Conservation (phyloP, 2,329 filamentous ascomycete genomes). For the Fusarium sterilihyphosum region DNA sequence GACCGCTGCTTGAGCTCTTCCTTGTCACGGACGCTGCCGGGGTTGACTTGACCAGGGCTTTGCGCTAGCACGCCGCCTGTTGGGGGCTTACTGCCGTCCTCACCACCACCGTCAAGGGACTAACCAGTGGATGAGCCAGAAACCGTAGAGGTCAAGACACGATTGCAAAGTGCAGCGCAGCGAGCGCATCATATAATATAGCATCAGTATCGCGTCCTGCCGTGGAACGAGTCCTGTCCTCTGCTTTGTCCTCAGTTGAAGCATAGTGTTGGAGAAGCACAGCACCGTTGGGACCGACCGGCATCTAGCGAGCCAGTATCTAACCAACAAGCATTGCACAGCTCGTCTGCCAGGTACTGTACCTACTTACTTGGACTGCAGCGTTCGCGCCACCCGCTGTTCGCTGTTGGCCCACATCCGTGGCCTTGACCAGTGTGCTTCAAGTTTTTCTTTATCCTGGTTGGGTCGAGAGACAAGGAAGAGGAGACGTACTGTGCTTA, state of each 20-base stretch:
- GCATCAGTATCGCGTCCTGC: slow-evolving; percentile 4
- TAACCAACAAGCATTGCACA: slow-evolving; percentile 28
- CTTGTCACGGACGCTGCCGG: slow-evolving; percentile 38
- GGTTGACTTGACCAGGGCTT: slow-evolving; percentile 40
- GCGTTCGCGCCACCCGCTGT: slow-evolving; percentile 46
- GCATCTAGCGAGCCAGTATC: slow-evolving; percentile 6
- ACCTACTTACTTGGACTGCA: slow-evolving; percentile 33
- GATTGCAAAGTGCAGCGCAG: slow-evolving; percentile 19
- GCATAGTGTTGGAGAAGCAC: slow-evolving; percentile 11
- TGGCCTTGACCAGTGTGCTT: slow-evolving; percentile 31
- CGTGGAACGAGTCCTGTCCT: slow-evolving; percentile 8
- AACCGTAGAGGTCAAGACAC: slow-evolving; percentile 31
- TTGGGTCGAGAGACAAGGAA: slow-evolving; percentile 9
- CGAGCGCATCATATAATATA: slow-evolving; percentile 8
- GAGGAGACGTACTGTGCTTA: slow-evolving; percentile 17
- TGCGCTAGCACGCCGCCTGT: slow-evolving; percentile 37
- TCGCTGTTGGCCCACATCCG: slow-evolving; percentile 40
- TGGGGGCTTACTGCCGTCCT: slow-evolving; percentile 20
- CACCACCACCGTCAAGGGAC: slow-evolving; percentile 16
- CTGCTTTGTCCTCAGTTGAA: not conserved
- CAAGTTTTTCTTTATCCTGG: slow-evolving; percentile 9
- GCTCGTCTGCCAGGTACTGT: slow-evolving; percentile 31
- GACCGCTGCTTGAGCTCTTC: slow-evolving; percentile 44
- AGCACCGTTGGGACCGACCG: slow-evolving; percentile 19
- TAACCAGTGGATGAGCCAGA: slow-evolving; percentile 26